These are phyloP conservation scores for Plasmodium vinckei DNA, from an alignment of 169 alveolate genomes.

Conservation along the genomic window DNA sequence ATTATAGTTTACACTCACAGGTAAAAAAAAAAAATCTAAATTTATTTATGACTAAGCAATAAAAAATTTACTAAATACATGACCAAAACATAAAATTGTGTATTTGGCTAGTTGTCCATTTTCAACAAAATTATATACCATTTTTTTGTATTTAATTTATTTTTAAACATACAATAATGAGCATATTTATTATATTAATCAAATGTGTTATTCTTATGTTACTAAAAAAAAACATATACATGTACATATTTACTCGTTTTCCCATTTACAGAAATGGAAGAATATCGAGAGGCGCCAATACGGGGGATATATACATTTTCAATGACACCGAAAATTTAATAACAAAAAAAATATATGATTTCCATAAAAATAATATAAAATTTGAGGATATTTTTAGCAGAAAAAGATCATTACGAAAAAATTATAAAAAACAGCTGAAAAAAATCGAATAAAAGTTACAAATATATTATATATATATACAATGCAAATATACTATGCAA, in stretches of 20 bases:
- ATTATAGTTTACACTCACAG: conserved; percentile 89
- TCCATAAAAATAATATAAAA: conserved; percentile 63
- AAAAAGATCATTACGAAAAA: conserved; percentile 70
- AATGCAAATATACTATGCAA: too few species aligned
- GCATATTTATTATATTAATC: too few species aligned
- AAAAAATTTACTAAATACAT: background rate
- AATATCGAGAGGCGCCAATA: conserved; percentile 62
- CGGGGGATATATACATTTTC: conserved; percentile 64
- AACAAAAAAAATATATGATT: conserved; percentile 54
- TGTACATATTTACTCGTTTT: background rate
- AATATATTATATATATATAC: background rate
- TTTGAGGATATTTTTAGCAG: conserved; percentile 70
- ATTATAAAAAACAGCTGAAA: conserved; percentile 50
- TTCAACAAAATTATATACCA: too few species aligned
- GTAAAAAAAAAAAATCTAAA: conserved; percentile 13
- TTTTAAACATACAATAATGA: too few species aligned
- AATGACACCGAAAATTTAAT: conserved; percentile 38
- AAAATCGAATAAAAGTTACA: conserved; percentile 16
- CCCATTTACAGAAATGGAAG: conserved; percentile 51
- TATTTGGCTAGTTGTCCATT: too few species aligned
- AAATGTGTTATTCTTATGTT: too few species aligned
- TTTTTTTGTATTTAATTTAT: too few species aligned
- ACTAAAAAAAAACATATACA: background rate
- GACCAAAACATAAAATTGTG: too few species aligned
- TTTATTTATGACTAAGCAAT: background rate